A percentile compares a stretch with the other conserved stretches of the same genome.
Conservation (phyloP, 2,329 filamentous ascomycete genomes). For the Fusarium buxicola region DNA sequence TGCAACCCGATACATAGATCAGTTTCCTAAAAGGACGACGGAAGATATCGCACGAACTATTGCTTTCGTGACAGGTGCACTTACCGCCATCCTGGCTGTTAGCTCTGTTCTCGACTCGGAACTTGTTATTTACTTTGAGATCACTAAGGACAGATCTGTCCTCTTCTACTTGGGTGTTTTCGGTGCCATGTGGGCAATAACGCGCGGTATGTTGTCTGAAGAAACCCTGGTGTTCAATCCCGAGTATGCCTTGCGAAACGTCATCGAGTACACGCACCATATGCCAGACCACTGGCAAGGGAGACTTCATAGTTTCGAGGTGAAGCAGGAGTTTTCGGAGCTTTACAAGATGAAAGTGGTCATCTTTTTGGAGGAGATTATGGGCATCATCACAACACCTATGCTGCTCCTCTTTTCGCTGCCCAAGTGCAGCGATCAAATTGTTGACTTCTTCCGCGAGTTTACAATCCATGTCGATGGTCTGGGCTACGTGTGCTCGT, state of each 20-base stretch:
- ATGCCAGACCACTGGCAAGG: slow-evolving; percentile 89
- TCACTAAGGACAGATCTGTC: slow-evolving; percentile 87
- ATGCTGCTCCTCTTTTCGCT: slow-evolving; percentile 89
- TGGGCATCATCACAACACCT: slow-evolving; percentile 93
- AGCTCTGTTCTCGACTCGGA: slow-evolving; percentile 91
- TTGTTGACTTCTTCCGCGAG: slow-evolving; percentile 98
- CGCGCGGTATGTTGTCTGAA: slow-evolving; percentile 85
- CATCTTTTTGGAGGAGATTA: slow-evolving; percentile 91
- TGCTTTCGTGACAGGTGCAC: slow-evolving; percentile 86
- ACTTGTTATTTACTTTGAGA: slow-evolving; percentile 89
- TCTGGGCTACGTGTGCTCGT: slow-evolving; percentile 94
- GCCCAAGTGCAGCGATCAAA: slow-evolving; percentile 88
- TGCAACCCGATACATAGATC: slow-evolving; percentile 90
- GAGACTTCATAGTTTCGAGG: slow-evolving; percentile 91
- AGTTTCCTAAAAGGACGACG: slow-evolving; percentile 95
- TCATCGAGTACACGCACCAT: slow-evolving; percentile 94
- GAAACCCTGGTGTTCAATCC: slow-evolving; percentile 93
- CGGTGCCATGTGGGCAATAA: slow-evolving; percentile 83
- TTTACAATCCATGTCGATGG: slow-evolving; percentile 98
- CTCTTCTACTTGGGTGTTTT: slow-evolving; percentile 91
- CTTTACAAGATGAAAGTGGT: slow-evolving; percentile 93
- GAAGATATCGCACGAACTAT: slow-evolving; percentile 87
- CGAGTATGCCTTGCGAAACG: slow-evolving; percentile 86
- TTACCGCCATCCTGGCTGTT: slow-evolving; percentile 86
- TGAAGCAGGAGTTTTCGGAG: slow-evolving; percentile 88